Evolutionary conservation across 176 grass and related monocot genomes (phyloP).

Genomic region (Saccharum spontaneum): DNA sequence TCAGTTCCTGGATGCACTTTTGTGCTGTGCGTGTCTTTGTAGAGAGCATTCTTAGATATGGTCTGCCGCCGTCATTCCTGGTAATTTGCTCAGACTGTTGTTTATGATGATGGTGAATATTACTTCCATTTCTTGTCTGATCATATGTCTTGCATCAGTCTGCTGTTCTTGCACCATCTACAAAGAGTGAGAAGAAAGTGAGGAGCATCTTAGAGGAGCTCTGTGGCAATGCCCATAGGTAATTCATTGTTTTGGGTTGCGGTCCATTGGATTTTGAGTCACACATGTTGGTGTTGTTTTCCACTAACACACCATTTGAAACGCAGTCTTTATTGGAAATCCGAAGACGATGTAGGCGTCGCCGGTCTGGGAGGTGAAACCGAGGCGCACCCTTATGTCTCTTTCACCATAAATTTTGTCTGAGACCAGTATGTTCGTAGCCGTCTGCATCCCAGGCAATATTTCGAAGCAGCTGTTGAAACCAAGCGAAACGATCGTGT

Average conservation of each 20-base stretch:
- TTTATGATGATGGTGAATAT: neutral
- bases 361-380: conserved; percentile 77
- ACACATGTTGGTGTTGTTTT: neutral
- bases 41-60: conserved; percentile 99
- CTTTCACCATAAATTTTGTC: conserved; percentile 91
- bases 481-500: conserved; percentile 29
- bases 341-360: conserved; percentile 66
- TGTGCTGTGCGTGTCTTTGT: conserved; percentile 86
- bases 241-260: conserved; percentile 18
- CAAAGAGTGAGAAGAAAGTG: conserved; percentile 94
- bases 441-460: neutral
- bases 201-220: conserved; percentile 73
- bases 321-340: conserved; percentile 88
- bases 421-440: conserved; percentile 34
- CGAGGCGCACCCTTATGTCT: conserved; percentile 83
- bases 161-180: conserved; percentile 76
- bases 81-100: conserved; percentile 32
- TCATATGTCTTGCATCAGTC: conserved; percentile 45
- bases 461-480: neutral
- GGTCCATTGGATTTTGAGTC: neutral
- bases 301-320: neutral
- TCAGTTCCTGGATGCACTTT: conserved; percentile 99
- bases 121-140: neutral
- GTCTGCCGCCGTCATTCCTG: conserved; percentile 82
- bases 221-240: conserved; percentile 77